These are phyloP conservation scores for Suillus fuscotomentosus DNA, from an alignment of 768 basidiomycete species.

Conservation along the genomic window DNA sequence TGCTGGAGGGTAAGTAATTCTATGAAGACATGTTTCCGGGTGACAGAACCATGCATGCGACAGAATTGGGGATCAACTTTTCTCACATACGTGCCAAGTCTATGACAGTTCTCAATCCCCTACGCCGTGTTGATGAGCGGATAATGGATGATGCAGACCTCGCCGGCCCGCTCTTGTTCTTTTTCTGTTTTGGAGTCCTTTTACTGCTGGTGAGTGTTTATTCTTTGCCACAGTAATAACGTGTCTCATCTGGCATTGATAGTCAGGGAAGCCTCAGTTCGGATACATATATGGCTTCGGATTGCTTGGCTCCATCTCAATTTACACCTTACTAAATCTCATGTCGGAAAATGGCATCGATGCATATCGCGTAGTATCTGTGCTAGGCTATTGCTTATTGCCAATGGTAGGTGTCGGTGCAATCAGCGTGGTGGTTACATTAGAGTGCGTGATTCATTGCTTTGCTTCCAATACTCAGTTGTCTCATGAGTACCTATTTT, in stretches of 20 bases:
- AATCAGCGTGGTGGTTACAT: conserved; percentile 79
- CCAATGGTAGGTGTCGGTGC: conserved; percentile 96
- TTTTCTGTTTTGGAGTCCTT: conserved; percentile 91
- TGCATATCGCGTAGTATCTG: conserved; percentile 91
- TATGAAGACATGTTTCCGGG: neutral
- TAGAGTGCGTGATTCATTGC: conserved; percentile 66
- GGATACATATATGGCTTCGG: conserved; percentile 98
- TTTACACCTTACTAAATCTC: conserved; percentile 93
- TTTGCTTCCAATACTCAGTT: conserved; percentile 12
- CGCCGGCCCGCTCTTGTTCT: conserved; percentile 93
- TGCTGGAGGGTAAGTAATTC: conserved; percentile 77
- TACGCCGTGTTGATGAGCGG: conserved; percentile 76
- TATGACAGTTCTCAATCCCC: conserved; percentile 91
- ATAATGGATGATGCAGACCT: conserved; percentile 99
- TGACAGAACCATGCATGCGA: neutral
- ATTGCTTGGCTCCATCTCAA: conserved; percentile 87
- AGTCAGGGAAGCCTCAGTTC: conserved; percentile 99
- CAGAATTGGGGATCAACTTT: conserved; percentile 98
- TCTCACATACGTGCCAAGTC: conserved; percentile 93
- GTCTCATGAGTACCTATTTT: neutral
- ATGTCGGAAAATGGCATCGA: conserved; percentile 97
- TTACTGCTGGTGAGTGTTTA: conserved; percentile 76
- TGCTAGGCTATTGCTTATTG: conserved; percentile 93
- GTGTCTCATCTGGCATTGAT: conserved; percentile 6
- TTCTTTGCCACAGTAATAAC: neutral